Evolutionary conservation across 306 rosid species (phyloP), one percentile per base, ranked within the genome.

Genomic region (Delonix regia): DNA sequence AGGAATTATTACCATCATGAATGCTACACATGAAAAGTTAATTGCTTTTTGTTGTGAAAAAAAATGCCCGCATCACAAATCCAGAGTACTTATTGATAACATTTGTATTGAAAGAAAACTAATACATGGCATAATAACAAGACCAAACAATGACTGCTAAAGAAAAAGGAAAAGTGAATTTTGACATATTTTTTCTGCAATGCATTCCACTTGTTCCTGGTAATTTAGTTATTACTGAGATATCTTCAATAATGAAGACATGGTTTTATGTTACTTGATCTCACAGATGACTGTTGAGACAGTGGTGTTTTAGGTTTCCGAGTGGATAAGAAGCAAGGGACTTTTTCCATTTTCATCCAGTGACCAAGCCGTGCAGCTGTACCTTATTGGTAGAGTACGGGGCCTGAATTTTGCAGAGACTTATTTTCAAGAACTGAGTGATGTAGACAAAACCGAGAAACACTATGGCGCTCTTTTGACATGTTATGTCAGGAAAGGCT

Each of bases 401-500:
- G 95, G 97, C 39, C 77, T 90, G 60, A 82, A 84, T 41, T 80
- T 77, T 72, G 95, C 88, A 4, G 96, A 92, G 82, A 84, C 77
- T 33, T 92, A 87, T 80, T 87, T 92, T 44, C 71, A 82, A 22
- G 86, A 78, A 79, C 69, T 90, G 73, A 87, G 69, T 61, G 93
- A 84, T 16, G 55, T 55, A 52, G 75, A 81, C 41, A 86, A 90
- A 83, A 80, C 77, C 33, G 79, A 67, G 10, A 85, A 90, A 61
- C 71, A 44, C n/a, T 88, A 90, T 64, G 89, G 96, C 34, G 89
- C 95, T 73, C 93, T 90, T 70, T 79, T 92, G 78, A 87, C 78
- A 67, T 92, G 97, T 86, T 92, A 88, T 79, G 92, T 84, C 18
- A 84, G 92, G 64, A 90, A 88, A 67, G 86, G 89, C 75, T 73